Base-by-base conservation (phyloP, 306 rosid genomes). In the Sphenostylis stenocarpa region DNA sequence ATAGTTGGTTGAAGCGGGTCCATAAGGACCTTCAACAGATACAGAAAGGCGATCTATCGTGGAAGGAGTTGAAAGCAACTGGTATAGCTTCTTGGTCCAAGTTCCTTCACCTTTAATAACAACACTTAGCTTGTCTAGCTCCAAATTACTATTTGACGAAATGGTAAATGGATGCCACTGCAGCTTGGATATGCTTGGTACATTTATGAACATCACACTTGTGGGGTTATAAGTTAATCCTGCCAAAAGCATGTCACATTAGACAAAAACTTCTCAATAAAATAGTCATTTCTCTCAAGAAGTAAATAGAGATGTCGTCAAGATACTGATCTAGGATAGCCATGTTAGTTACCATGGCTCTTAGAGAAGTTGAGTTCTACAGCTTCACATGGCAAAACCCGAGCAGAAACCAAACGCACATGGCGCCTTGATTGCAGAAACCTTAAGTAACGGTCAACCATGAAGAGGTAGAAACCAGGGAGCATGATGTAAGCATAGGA, bases 81-180 rank as follows among this genome's bases (percentile, higher is more conserved):
- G 80, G 79, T 90, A 84, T 14, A 94, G 93, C 80, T 87, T 91
- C 28, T 69, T 45, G 11, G 90, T 64, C 97, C 98, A 94, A 47
- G 60, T 68, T 82, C 98, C 98, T 75, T 85, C 90, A 48, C 88
- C 26, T 85, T 91, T 94, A 6, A 94, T 78, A 55, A 89, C 84
- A 45, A 91, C 79, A 80, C 94, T 88, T 2, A 94, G 67, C 75
- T 44, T 90, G 0, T 91, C 91, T 17, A 70, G 55, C 17, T 94
- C 98, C 87, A 87, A 80, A 21, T 85, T 89, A 64, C 91, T 78
- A 28, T 79, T 89, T 1, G 98, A 91, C 85, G 88, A 86, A 11
- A 91, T 15, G 0, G 96, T 90, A 73, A 90, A 94, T 19, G 98
- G 98, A 83, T 94, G 97, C 97, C 97, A 94, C 47, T 94, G 98